These are phyloP conservation scores for Smittium culicis DNA, from an alignment of 371 early-diverging fungal species.

Conservation along the genomic window DNA sequence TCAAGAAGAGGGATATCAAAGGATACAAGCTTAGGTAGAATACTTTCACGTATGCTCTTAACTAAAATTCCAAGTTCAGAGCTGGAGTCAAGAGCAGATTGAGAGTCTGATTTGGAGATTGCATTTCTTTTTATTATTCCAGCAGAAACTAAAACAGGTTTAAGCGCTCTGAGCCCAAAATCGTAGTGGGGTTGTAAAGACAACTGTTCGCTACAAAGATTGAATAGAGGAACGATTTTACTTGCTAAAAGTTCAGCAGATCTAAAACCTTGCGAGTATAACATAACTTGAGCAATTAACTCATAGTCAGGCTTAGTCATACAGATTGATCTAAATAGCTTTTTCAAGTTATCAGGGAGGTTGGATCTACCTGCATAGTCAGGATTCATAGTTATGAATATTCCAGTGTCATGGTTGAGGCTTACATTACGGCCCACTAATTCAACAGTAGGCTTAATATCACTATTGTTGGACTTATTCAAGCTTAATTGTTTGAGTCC, in stretches of 20 bases:
- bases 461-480: slow-evolving; percentile 37
- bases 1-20: slow-evolving; percentile 81
- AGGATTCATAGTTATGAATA: slow-evolving; percentile 99
- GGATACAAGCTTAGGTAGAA: slow-evolving; percentile 92
- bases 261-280: slow-evolving; percentile 97
- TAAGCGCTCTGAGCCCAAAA: slow-evolving; percentile 97
- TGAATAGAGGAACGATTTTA: slow-evolving; percentile 94
- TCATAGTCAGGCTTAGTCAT: slow-evolving; percentile 97
- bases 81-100: not conserved
- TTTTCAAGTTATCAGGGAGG: slow-evolving; percentile 96
- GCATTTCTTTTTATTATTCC: slow-evolving; percentile 93
- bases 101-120: slow-evolving; percentile 25
- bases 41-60: slow-evolving; percentile 89
- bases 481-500: slow-evolving; percentile 83
- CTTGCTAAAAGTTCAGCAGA: slow-evolving; percentile 85
- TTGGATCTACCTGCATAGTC: slow-evolving; percentile 97
- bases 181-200: slow-evolving; percentile 95
- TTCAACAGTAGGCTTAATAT: slow-evolving; percentile 41
- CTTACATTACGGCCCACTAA: slow-evolving; percentile 75
- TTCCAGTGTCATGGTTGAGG: slow-evolving; percentile 80
- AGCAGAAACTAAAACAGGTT: slow-evolving; percentile 93
- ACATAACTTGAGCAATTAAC: slow-evolving; percentile 96
- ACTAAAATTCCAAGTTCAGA: slow-evolving; percentile 84
- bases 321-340: slow-evolving; percentile 92
- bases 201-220: slow-evolving; percentile 83